Conservation (phyloP, 441 rosid species). For the Syzygium malaccense region DNA sequence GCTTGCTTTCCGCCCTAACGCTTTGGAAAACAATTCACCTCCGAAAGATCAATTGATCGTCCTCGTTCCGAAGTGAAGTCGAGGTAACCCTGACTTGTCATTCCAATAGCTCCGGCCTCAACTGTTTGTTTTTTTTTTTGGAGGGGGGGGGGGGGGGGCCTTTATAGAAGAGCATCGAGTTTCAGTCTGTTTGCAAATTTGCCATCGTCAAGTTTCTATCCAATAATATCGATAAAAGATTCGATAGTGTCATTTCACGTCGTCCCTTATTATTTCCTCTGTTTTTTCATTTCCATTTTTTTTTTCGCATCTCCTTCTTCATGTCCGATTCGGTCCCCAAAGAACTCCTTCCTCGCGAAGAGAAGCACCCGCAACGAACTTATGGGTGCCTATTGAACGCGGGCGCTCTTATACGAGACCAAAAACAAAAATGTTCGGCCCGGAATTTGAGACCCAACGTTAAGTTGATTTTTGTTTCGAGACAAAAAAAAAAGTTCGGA, state of each 20-base stretch:
- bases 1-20: neutral
- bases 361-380: neutral
- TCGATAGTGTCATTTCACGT: neutral
- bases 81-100: neutral
- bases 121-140: too few relatives aligned
- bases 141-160: fast-evolving
- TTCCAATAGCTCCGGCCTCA: too few relatives aligned
- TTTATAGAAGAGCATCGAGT: neutral
- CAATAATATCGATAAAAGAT: neutral
- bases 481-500: neutral
- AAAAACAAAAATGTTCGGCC: neutral
- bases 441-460: neutral
- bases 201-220: neutral
- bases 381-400: neutral
- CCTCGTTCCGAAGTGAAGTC: neutral
- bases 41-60: neutral
- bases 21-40: neutral
- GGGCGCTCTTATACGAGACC: neutral
- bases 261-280: neutral
- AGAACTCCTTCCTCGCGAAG: neutral
- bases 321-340: neutral
- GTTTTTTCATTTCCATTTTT: neutral
- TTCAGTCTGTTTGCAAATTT: neutral
- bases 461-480: fast-evolving
- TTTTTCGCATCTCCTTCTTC: neutral